phyloP scores from a whole-genome alignment of 2,329 filamentous ascomycete species.

The Talaromyces sp. region DNA sequence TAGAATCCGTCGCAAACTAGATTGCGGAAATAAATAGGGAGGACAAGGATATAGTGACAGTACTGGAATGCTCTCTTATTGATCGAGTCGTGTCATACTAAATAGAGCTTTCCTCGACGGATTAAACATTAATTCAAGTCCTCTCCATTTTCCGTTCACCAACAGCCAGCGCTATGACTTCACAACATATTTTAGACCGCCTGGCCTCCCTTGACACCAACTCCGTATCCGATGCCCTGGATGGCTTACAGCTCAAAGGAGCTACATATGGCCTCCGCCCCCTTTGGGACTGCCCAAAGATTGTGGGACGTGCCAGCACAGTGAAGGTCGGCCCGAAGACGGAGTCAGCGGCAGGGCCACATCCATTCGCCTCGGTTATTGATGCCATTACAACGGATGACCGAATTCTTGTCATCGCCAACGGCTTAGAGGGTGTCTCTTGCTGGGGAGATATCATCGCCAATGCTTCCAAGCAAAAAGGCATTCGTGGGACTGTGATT shows the following conservation, averaged over 20 bases:
- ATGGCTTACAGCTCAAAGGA: constrained; percentile 25
- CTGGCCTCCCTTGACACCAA: constrained; percentile 26
- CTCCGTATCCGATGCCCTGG: constrained; percentile 27
- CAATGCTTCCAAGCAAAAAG: constrained; percentile 25
- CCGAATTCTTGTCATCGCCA: constrained; percentile 25
- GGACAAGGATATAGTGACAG: too few species aligned
- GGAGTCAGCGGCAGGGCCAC: constrained; percentile 8
- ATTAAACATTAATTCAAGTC: too few species aligned
- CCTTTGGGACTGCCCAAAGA: constrained; percentile 29
- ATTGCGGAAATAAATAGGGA: too few species aligned
- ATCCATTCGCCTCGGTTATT: constrained; percentile 22
- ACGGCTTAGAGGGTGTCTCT: constrained; percentile 22
- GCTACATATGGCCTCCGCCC: constrained; percentile 25
- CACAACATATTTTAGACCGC: constrained; percentile 12
- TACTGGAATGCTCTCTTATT: too few species aligned
- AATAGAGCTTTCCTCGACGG: too few species aligned
- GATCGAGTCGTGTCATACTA: too few species aligned
- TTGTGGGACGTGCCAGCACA: constrained; percentile 26
- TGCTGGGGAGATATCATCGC: constrained; percentile 30
- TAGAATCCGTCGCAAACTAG: too few species aligned
- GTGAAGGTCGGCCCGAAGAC: constrained; percentile 21
- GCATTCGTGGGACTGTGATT: constrained; percentile 35
- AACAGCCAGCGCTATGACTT: too few species aligned
- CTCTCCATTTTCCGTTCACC: too few species aligned
- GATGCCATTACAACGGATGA: constrained; percentile 20